phyloP scores from a whole-genome alignment of 2,329 filamentous ascomycete genomes.

The Diaporthe batatas region DNA sequence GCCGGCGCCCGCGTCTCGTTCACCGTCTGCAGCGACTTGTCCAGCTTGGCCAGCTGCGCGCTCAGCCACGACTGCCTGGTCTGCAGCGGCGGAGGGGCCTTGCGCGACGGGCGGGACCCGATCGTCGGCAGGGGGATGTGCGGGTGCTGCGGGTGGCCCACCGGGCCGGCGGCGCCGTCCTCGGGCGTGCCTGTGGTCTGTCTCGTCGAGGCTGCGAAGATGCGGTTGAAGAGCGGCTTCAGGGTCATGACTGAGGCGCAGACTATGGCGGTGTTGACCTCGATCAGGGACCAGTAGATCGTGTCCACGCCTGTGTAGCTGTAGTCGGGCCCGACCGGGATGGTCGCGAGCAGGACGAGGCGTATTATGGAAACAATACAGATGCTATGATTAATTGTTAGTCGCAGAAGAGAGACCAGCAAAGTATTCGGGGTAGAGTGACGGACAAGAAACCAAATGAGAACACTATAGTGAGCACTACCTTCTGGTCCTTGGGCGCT shows the following conservation, averaged over 20 bases:
- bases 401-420: neutral
- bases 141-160: neutral
- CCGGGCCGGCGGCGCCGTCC: neutral
- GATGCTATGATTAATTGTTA: conserved; percentile 42
- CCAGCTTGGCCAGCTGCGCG: conserved; percentile 38
- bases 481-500: conserved; percentile 44
- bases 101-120: conserved; percentile 37
- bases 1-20: conserved; percentile 28
- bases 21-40: conserved; percentile 36
- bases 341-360: conserved; percentile 43
- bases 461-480: conserved; percentile 46
- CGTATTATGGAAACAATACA: conserved; percentile 48
- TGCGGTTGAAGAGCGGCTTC: conserved; percentile 45
- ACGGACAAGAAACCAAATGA: conserved; percentile 47
- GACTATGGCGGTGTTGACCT: conserved; percentile 48
- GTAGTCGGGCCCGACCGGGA: conserved; percentile 41
- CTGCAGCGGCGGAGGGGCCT: neutral
- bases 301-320: conserved; percentile 45
- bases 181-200: neutral
- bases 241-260: conserved; percentile 49
- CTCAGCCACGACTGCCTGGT: conserved; percentile 41
- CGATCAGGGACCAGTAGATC: conserved; percentile 47
- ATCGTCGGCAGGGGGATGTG: conserved; percentile 35
- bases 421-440: neutral
- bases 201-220: conserved; percentile 44